Base-by-base conservation (phyloP, 1,284 basidiomycete species). In the Tylopilus sp. region DNA sequence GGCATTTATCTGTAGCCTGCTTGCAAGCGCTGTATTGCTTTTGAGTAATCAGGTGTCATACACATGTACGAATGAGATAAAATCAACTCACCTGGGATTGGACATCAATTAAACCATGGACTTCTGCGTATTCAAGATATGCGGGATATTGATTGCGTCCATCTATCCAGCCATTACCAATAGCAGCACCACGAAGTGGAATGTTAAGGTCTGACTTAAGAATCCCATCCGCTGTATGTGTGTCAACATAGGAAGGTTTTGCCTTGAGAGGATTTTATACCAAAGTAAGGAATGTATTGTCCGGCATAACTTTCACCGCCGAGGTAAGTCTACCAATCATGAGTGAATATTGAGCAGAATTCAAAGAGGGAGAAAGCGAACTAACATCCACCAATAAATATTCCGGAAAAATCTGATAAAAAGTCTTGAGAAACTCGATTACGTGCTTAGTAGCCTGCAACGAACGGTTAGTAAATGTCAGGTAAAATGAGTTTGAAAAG, bases 91-190 rank as follows among this genome's bases (percentile, higher is more conserved):
- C 94, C 57, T 89, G 85, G 2, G 94, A 90, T 33, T 90, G 89
- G 68, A 87, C 84, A 71, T 93, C 90, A 62, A 98, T 83, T 29
- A 99, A 81, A 1, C 92, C 91, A 59, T 93, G 90, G 68, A 93
- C 89, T 62, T 95, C 87, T 13, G 93, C 91, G 77, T 93, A 98
- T 68, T 98, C 95, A 60, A 96, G 82, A 77, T 96, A 98, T 15
- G 95, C 87, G 10, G 95, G 92, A 78, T 98, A 98, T 81, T 99
- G 98, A 65, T 86, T 83, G 60, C 88, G 86, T 1, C 92, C 93
- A 78, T 99, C 97, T 63, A 98, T 97, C 95, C 96, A 99, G 4
- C 97, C 97, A 79, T 99, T 99, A 13, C 97, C 97, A 63, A 99
- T 98, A 0, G 96, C 94, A 38, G 91, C 82, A 6, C 97, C 98